These are phyloP conservation scores for Podaxis rugospora DNA, from an alignment of 768 basidiomycete genomes.

Conservation along the genomic window DNA sequence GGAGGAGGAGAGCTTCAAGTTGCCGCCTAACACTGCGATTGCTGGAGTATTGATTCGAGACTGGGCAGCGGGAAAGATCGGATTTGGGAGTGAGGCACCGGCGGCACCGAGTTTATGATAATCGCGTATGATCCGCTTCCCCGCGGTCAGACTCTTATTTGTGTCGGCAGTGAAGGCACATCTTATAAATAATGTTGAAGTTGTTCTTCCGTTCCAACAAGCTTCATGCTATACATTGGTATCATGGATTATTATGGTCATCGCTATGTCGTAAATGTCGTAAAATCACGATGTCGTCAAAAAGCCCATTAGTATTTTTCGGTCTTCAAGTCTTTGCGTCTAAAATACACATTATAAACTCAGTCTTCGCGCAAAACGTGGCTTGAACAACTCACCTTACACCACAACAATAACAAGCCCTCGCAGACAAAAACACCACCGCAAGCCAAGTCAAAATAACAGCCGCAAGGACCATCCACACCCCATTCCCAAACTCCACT, in stretches of 20 bases:
- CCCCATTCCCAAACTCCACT: conserved; percentile 58
- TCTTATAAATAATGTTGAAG: too few relatives aligned
- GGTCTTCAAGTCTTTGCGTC: not conserved
- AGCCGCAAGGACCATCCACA: conserved; percentile 68
- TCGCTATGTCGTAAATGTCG: not conserved
- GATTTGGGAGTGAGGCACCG: conserved; percentile 19
- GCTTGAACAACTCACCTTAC: conserved; percentile 26
- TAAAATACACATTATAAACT: not conserved
- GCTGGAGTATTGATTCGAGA: conserved; percentile 82
- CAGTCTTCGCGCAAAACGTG: not conserved
- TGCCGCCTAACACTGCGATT: conserved; percentile 77
- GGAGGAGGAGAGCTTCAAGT: conserved; percentile 47
- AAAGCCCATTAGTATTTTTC: not conserved
- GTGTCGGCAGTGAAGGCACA: too few relatives aligned
- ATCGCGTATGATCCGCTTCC: too few relatives aligned
- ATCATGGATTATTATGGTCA: not conserved
- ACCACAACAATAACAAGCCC: conserved; percentile 67
- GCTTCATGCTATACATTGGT: not conserved
- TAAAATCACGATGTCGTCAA: not conserved
- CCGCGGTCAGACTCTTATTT: too few relatives aligned
- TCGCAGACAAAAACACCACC: conserved; percentile 55
- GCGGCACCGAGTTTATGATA: conserved; percentile 1
- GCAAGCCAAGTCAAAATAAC: conserved; percentile 55
- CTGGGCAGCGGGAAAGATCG: conserved; percentile 66
- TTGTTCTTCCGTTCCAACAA: not conserved